Evolutionary conservation across 805 yeast species (phyloP).

Genomic region (Candida quercuum): DNA sequence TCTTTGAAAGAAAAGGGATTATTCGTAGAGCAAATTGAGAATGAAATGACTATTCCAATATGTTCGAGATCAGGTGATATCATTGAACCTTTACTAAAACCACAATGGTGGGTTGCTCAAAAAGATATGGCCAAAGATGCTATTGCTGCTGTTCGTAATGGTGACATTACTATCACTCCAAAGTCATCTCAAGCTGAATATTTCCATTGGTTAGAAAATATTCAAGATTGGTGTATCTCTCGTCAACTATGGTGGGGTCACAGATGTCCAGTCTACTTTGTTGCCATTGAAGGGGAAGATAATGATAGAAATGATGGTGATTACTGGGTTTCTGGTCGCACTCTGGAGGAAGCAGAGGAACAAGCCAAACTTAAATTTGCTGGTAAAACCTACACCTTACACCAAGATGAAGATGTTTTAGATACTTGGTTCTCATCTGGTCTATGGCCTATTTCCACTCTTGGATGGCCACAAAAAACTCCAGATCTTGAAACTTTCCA

Average conservation of each 20-base stretch:
- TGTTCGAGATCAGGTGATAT: constrained; percentile 97
- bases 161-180: constrained; percentile 78
- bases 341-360: constrained; percentile 71
- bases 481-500: constrained; percentile 70
- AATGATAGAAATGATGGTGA: constrained; percentile 55
- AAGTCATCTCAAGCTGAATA: constrained; percentile 88
- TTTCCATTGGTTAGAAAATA: constrained; percentile 91
- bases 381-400: constrained; percentile 61
- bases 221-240: constrained; percentile 99
- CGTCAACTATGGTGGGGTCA: constrained; percentile 97
- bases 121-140: constrained; percentile 84
- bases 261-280: constrained; percentile 94
- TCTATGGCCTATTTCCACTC: constrained; percentile 93
- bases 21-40: constrained; percentile 80
- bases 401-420: constrained; percentile 96
- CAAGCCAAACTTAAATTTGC: constrained; percentile 78
- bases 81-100: constrained; percentile 94
- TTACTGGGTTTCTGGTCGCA: constrained; percentile 91
- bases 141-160: constrained; percentile 75
- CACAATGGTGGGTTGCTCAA: constrained; percentile 99
- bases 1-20: constrained; percentile 69
- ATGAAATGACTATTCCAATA: constrained; percentile 91
- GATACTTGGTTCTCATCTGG: constrained; percentile 99
- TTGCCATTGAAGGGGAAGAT: constrained; percentile 65
- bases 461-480: constrained; percentile 90